Conservation (phyloP, 202 grass and related monocot species). For the Panicum virgatum region DNA sequence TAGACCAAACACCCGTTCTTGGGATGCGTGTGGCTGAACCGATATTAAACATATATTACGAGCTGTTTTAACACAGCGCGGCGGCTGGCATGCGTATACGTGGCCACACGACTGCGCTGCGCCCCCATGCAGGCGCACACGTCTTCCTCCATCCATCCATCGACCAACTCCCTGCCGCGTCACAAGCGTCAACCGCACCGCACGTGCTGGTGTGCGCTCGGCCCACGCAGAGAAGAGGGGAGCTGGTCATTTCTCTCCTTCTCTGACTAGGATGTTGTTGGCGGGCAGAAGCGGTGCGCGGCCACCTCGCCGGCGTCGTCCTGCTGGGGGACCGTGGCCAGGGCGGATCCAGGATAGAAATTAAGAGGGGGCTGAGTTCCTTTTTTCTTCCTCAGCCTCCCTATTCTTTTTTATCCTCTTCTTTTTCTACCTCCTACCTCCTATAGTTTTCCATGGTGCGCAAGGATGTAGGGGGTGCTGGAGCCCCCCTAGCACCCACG, state of each 20-base stretch:
- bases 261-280: no score
- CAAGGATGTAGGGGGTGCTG: no score
- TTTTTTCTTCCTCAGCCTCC: no score
- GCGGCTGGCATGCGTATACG: not conserved
- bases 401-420: no score
- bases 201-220: no score
- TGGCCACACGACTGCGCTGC: not conserved
- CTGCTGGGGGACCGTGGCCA: slow-evolving; percentile 36
- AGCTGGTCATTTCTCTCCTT: no score
- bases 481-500: no score
- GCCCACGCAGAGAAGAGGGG: no score
- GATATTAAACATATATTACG: not conserved
- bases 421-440: no score
- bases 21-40: not conserved
- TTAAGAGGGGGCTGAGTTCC: no score
- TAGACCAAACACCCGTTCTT: slow-evolving; percentile 1
- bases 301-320: not conserved
- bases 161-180: not conserved
- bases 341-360: no score
- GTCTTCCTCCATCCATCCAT: not conserved
- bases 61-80: not conserved
- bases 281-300: not conserved
- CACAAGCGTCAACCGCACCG: not conserved
- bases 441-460: no score
- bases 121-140: not conserved